Percentiles rank a stretch among this genome's conserved stretches.
Conservation (phyloP, 1,284 basidiomycete species). For the Leccinum fallax region DNA sequence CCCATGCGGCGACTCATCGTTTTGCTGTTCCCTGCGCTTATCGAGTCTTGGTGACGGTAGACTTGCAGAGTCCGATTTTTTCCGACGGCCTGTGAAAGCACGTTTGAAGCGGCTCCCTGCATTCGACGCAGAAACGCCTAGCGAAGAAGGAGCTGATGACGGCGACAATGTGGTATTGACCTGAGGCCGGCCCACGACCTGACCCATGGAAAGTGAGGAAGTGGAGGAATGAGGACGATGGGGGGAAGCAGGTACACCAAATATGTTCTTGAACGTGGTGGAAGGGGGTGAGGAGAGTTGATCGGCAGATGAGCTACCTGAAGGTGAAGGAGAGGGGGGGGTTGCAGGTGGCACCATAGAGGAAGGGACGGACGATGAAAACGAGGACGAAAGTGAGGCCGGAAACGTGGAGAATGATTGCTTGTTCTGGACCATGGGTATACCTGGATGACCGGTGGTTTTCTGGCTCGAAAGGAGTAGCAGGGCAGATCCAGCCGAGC, state of each 20-base stretch:
- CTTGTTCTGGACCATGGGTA: conserved; percentile 38
- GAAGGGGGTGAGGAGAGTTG: conserved; percentile 38
- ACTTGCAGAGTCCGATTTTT: conserved; percentile 57
- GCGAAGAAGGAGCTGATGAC: conserved; percentile 32
- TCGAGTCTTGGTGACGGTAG: conserved; percentile 32
- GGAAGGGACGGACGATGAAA: conserved; percentile 43
- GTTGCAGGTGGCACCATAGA: conserved; percentile 43
- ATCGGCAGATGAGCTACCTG: conserved; percentile 40
- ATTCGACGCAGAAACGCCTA: conserved; percentile 25
- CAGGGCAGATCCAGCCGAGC: conserved; percentile 25
- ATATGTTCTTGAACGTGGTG: conserved; percentile 42
- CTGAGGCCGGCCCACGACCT: conserved; percentile 40
- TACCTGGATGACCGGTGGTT: conserved; percentile 33
- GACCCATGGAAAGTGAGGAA: conserved; percentile 42
- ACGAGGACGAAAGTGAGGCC: conserved; percentile 46
- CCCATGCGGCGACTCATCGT: conserved; percentile 24
- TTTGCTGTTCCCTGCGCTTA: conserved; percentile 31
- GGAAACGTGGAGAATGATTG: conserved; percentile 40
- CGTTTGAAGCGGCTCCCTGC: conserved; percentile 61
- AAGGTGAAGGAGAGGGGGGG: conserved; percentile 40
- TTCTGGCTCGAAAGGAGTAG: conserved; percentile 24
- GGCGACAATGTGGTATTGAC: conserved; percentile 30
- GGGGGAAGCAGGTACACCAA: conserved; percentile 37
- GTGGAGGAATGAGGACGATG: conserved; percentile 40
- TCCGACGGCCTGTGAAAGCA: conserved; percentile 61